Conservation (phyloP, 2,329 filamentous ascomycete species). For the Fusarium nanum region DNA sequence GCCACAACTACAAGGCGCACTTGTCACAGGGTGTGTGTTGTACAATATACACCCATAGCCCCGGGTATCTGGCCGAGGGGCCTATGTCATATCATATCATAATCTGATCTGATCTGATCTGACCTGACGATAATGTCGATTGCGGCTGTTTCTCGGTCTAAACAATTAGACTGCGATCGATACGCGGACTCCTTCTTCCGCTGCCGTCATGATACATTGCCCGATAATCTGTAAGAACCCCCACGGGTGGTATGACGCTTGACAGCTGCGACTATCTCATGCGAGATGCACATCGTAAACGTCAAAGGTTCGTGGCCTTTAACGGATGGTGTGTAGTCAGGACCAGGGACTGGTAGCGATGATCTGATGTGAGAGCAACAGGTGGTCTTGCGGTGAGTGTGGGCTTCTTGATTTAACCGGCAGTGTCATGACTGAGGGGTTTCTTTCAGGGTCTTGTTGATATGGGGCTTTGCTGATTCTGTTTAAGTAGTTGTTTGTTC, state of each 20-base stretch:
- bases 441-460: not conserved
- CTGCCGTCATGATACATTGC: not conserved
- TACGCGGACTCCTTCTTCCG: slow-evolving; percentile 32
- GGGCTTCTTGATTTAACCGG: slow-evolving; percentile 2
- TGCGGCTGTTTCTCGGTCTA: slow-evolving; percentile 32
- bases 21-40: not conserved
- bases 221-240: not conserved
- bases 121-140: slow-evolving; percentile 29
- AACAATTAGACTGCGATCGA: slow-evolving; percentile 2
- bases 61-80: slow-evolving; percentile 36
- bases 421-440: not conserved
- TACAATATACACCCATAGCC: slow-evolving; percentile 3
- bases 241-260: slow-evolving; percentile 10
- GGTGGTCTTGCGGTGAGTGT: slow-evolving; percentile 36
- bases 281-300: not conserved
- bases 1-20: not conserved
- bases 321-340: slow-evolving; percentile 2
- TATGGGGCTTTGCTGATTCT: not conserved
- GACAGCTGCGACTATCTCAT: not conserved
- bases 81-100: slow-evolving; percentile 9
- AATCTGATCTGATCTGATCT: slow-evolving; percentile 42
- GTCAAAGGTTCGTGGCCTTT: slow-evolving; percentile 4
- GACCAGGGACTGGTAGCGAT: slow-evolving; percentile 5
- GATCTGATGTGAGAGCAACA: slow-evolving; percentile 20
- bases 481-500: not conserved